Conservation (phyloP, 2,329 filamentous ascomycete genomes). For the Cladophialophora immunda region DNA sequence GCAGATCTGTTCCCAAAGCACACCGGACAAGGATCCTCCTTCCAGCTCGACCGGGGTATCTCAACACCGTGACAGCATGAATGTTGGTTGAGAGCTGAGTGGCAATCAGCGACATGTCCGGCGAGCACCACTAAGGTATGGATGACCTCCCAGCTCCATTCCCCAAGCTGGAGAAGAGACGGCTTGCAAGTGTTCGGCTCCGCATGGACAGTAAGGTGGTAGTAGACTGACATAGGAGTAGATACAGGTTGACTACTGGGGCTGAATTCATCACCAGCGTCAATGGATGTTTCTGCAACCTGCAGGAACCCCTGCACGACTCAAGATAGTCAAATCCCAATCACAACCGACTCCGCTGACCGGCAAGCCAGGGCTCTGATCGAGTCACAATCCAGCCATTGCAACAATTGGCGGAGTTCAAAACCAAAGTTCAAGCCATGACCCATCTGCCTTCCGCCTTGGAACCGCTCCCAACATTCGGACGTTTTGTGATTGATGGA, state of each 20-base stretch:
- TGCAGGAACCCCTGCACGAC: conserved; percentile 7
- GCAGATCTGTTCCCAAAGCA: conserved; percentile 5
- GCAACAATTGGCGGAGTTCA: neutral
- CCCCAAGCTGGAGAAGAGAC: neutral
- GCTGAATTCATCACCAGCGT: neutral
- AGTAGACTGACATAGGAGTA: neutral
- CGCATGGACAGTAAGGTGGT: neutral
- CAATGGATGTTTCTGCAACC: neutral
- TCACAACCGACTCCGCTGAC: neutral
- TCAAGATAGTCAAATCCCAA: conserved; percentile 5
- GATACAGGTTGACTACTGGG: neutral
- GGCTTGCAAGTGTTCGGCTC: conserved; percentile 2
- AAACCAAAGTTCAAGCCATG: conserved; percentile 1
- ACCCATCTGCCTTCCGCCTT: neutral
- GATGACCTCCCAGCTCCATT: neutral
- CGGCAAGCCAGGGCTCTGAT: neutral
- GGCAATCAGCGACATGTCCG: neutral
- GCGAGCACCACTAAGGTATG: neutral
- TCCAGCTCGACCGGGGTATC: neutral
- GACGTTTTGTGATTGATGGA: neutral
- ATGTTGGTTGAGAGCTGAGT: neutral
- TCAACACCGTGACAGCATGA: neutral
- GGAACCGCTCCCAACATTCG: neutral
- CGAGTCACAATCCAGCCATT: neutral
- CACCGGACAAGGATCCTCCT: neutral